These are phyloP conservation scores for Shiraia sp. DNA, from an alignment of 2,329 filamentous ascomycete species.

Conservation along the genomic window DNA sequence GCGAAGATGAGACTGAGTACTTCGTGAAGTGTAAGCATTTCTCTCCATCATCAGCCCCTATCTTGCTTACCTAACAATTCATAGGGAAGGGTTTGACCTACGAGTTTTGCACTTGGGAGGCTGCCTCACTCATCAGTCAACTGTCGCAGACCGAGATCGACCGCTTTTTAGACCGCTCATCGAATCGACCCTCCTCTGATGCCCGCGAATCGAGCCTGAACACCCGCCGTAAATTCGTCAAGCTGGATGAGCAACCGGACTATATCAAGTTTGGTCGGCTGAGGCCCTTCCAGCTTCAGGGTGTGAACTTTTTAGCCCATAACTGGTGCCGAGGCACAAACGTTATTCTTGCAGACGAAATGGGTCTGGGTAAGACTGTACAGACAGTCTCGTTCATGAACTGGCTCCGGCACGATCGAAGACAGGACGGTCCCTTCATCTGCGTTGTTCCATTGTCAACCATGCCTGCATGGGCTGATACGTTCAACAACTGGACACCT, in stretches of 20 bases:
- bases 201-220: slow-evolving; percentile 73
- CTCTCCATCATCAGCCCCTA: slow-evolving; percentile 4
- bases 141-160: slow-evolving; percentile 90
- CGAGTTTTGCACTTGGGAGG: slow-evolving; percentile 94
- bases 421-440: slow-evolving; percentile 91
- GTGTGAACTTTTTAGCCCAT: slow-evolving; percentile 91
- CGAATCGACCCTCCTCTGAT: slow-evolving; percentile 80
- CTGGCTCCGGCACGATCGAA: slow-evolving; percentile 88
- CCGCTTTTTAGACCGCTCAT: slow-evolving; percentile 81
- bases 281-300: slow-evolving; percentile 89
- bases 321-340: slow-evolving; percentile 96
- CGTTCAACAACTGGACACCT: slow-evolving; percentile 93
- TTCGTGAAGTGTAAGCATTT: slow-evolving; percentile 79
- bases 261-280: slow-evolving; percentile 86
- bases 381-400: slow-evolving; percentile 97
- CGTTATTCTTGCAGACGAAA: slow-evolving; percentile 96
- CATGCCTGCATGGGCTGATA: slow-evolving; percentile 97
- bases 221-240: slow-evolving; percentile 60
- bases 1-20: slow-evolving; percentile 82
- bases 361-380: slow-evolving; percentile 97
- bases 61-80: slow-evolving; percentile 23
- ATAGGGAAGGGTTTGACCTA: slow-evolving; percentile 83
- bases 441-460: slow-evolving; percentile 97
- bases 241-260: slow-evolving; percentile 77
- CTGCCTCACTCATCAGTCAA: slow-evolving; percentile 71